Evolutionary conservation across 768 basidiomycete species (phyloP), one percentile per base, ranked within the genome.

Genomic region (Boletus subparvulus): DNA sequence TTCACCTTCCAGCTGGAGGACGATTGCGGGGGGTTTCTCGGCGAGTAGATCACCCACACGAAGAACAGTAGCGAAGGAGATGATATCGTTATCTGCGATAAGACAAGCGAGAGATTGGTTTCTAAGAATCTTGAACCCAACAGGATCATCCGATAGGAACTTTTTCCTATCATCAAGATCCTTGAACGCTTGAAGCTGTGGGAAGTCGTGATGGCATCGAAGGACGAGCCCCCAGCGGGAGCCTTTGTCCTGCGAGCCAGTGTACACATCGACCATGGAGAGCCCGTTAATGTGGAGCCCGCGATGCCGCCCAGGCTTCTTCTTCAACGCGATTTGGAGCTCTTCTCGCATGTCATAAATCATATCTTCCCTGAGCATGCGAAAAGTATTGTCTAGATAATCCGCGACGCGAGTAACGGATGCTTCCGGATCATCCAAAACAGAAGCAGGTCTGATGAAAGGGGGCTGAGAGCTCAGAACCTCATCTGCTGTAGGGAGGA

Each of bases 401-500:
- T 79, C 73, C 0, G 77, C 75, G 12, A 76, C 63, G 3, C 83
- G 77, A 14, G 55, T 66, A 2, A 64, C 58, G 30, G 70, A 69
- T 0, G 72, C 75, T 11, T 72, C 70, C 0, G 80, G 75, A 50
- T 82, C 78, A 6, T 82, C 80, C 1, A 83, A 63, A 13, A 73
- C 71, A 9, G 70, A 63, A 33, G 75, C 75, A 0, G 78, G 75
- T 10, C 83, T 77, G n/a, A 87, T 65, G 61, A 84, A 88, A 7
- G 87, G 74, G 0, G 56, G 60, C 17, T 81, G 75, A 2, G 56
- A 69, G 26, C 72, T 84, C 2, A 62, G 61, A 16, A 88, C 73
- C 63, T 90, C 88, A 41, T 83, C 81, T 2, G 83, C 78, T 7
- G 87, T 86, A 1, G 88, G 87, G 5, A 86, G 73, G 52, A 90